Evolutionary conservation across 768 basidiomycete genomes (phyloP).

Genomic region (Tulasnella sp.): DNA sequence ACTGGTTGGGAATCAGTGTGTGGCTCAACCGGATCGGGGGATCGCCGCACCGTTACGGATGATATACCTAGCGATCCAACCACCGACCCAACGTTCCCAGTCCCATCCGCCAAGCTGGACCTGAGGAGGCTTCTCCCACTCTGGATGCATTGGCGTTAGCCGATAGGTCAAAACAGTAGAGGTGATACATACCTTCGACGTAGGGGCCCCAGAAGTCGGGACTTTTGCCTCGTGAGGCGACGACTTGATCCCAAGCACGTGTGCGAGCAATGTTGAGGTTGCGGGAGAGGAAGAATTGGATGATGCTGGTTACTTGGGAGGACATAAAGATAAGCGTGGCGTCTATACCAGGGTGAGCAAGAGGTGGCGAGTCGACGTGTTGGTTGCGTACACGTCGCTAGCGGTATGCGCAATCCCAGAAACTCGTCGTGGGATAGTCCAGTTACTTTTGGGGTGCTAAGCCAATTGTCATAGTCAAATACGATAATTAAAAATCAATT

Average conservation of each 20-base stretch:
- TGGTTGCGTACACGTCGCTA: conserved; percentile 59
- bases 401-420: conserved; percentile 54
- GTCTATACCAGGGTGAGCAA: conserved; percentile 37
- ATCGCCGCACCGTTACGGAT: conserved; percentile 34
- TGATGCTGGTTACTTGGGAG: conserved; percentile 58
- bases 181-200: conserved; percentile 33
- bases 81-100: conserved; percentile 27
- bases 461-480: neutral
- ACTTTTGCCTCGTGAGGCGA: conserved; percentile 70
- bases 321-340: conserved; percentile 63
- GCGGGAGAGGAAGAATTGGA: conserved; percentile 69
- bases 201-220: conserved; percentile 75
- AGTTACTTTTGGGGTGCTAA: neutral
- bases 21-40: neutral
- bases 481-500: neutral
- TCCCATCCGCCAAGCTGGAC: conserved; percentile 24
- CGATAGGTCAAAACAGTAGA: neutral
- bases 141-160: conserved; percentile 22
- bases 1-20: conserved; percentile 7
- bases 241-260: conserved; percentile 61
- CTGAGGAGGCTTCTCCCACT: conserved; percentile 50
- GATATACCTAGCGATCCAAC: conserved; percentile 32
- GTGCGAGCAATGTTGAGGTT: conserved; percentile 72
- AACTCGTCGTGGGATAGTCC: conserved; percentile 45
- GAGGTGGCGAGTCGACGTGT: conserved; percentile 10